These are phyloP conservation scores for Trichoderma atroviride DNA, from an alignment of 2,329 filamentous ascomycete genomes.

Conservation along the genomic window DNA sequence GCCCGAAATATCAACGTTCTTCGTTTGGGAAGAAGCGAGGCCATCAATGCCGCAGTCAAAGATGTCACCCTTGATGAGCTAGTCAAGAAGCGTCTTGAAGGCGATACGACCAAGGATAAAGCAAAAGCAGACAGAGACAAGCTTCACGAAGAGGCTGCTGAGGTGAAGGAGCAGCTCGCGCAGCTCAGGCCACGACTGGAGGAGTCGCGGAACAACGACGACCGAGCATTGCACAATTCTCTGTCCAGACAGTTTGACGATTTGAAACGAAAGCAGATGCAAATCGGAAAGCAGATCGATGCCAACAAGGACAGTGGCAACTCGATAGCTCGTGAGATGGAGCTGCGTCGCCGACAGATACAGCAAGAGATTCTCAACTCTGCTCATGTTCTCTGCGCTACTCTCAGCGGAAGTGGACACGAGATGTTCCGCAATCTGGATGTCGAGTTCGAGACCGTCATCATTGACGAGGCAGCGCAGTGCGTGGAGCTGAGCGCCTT, in stretches of 20 bases:
- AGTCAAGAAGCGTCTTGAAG: slow-evolving; percentile 72
- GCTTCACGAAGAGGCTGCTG: slow-evolving; percentile 64
- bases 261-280: slow-evolving; percentile 72
- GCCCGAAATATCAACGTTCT: slow-evolving; percentile 81
- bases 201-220: slow-evolving; percentile 59
- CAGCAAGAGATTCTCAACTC: slow-evolving; percentile 91
- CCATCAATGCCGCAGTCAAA: slow-evolving; percentile 83
- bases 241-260: slow-evolving; percentile 78
- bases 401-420: slow-evolving; percentile 91
- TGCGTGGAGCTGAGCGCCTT: slow-evolving; percentile 96
- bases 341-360: slow-evolving; percentile 79
- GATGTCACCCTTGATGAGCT: slow-evolving; percentile 94
- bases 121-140: slow-evolving; percentile 60
- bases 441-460: slow-evolving; percentile 97
- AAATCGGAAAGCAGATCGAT: slow-evolving; percentile 81
- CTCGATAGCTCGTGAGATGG: slow-evolving; percentile 77
- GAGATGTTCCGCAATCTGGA: slow-evolving; percentile 95
- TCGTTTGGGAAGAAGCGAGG: slow-evolving; percentile 86
- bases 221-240: slow-evolving; percentile 51
- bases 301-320: slow-evolving; percentile 84
- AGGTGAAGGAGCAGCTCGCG: slow-evolving; percentile 75
- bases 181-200: slow-evolving; percentile 73
- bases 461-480: slow-evolving; percentile 97
- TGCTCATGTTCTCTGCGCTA: slow-evolving; percentile 92
- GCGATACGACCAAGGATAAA: slow-evolving; percentile 60